phyloP scores from a whole-genome alignment of 192 early-diverging fungal genomes.

The Coemansia sp. region DNA sequence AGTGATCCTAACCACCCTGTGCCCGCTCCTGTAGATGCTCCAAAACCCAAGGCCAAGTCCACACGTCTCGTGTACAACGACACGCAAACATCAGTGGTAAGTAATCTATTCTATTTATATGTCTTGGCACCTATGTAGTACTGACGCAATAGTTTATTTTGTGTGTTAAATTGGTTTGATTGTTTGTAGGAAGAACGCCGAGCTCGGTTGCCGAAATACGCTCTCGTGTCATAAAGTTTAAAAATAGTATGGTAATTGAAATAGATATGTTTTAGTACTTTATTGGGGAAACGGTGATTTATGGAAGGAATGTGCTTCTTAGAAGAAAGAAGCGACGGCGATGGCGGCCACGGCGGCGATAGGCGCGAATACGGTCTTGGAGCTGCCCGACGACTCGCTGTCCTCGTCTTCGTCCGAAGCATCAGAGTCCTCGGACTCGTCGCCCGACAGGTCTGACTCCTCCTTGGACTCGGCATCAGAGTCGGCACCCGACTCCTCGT shows the following conservation, averaged over 20 bases:
- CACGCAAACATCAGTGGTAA: conserved; percentile 40
- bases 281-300: background rate
- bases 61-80: conserved; percentile 44
- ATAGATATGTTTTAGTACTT: background rate
- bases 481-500: too few species aligned
- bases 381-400: conserved; percentile 6
- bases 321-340: conserved; percentile 48
- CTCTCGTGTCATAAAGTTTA: background rate
- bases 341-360: conserved; percentile 31
- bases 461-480: background rate
- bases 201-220: conserved; percentile 35
- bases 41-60: conserved; percentile 17
- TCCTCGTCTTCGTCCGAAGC: background rate
- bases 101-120: conserved; percentile 9
- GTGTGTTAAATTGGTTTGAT: background rate
- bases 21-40: conserved; percentile 26
- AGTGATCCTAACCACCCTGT: conserved; percentile 5
- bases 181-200: conserved; percentile 44
- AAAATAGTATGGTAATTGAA: too few species aligned
- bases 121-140: background rate
- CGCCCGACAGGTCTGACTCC: background rate
- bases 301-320: conserved; percentile 9
- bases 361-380: conserved; percentile 23
- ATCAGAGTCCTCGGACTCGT: background rate
- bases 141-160: background rate